These are phyloP conservation scores for Penicillium hordei DNA, from an alignment of 2,329 filamentous ascomycete species.

Conservation along the genomic window DNA sequence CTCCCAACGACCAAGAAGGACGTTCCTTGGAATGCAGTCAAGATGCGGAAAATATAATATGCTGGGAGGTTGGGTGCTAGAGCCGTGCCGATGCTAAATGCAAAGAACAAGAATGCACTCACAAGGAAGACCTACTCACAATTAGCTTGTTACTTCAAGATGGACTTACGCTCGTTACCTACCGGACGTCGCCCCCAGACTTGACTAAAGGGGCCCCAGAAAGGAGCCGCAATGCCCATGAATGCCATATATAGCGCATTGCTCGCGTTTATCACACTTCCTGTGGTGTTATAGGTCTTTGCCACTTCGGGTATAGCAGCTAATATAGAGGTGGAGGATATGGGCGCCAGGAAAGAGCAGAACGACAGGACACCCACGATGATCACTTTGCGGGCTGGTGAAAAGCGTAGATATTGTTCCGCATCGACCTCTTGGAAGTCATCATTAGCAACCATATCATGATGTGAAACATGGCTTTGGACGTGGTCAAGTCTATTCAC, in stretches of 20 bases:
- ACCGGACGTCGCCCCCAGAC: constrained; percentile 62
- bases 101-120: constrained; percentile 64
- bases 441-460: constrained; percentile 30
- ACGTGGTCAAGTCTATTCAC: constrained; percentile 31
- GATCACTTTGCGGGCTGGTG: constrained; percentile 60
- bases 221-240: constrained; percentile 68
- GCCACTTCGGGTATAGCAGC: constrained; percentile 74
- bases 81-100: constrained; percentile 70
- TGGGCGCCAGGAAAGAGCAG: constrained; percentile 73
- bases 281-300: constrained; percentile 62
- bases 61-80: constrained; percentile 67
- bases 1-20: constrained; percentile 71
- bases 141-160: neutral
- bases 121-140: constrained; percentile 54
- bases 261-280: constrained; percentile 68
- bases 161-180: constrained; percentile 26
- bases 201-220: constrained; percentile 72
- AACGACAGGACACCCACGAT: constrained; percentile 71
- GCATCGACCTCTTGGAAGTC: constrained; percentile 48
- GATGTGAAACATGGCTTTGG: constrained; percentile 35
- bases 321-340: constrained; percentile 71
- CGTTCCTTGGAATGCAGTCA: constrained; percentile 74
- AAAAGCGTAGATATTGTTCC: constrained; percentile 64
- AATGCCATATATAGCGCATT: constrained; percentile 74
- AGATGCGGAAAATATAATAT: constrained; percentile 72